A percentile compares a stretch with the other conserved stretches of the same genome.
Evolutionary conservation across 2,329 filamentous ascomycete genomes (phyloP).

Genomic region (Thelonectria discophora): DNA sequence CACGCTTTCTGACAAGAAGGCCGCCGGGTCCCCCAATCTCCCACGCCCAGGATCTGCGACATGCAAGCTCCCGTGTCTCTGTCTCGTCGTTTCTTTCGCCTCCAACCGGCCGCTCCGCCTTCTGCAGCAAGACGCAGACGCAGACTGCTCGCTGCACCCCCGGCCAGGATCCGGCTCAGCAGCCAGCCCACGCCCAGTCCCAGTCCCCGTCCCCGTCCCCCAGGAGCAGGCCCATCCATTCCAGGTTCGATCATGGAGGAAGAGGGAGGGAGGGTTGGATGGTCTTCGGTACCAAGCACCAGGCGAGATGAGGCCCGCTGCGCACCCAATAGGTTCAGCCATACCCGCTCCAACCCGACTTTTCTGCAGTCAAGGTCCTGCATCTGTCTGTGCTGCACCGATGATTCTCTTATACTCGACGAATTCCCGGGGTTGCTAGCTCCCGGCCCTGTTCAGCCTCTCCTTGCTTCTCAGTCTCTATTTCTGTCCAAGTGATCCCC

Average conservation of each 20-base stretch:
- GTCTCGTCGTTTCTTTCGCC: conserved; percentile 28
- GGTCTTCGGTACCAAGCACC: conserved; percentile 30
- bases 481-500: neutral
- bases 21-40: conserved; percentile 22
- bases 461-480: conserved; percentile 8
- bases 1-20: conserved; percentile 24
- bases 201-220: conserved; percentile 21
- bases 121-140: too few relatives aligned
- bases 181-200: conserved; percentile 26
- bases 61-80: conserved; percentile 39
- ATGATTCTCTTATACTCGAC: conserved; percentile 41
- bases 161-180: conserved; percentile 21
- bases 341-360: conserved; percentile 38
- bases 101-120: conserved; percentile 19
- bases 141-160: conserved; percentile 10
- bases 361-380: conserved; percentile 29
- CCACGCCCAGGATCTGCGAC: conserved; percentile 29
- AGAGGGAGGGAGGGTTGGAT: conserved; percentile 20
- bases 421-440: conserved; percentile 33
- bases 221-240: too few relatives aligned
- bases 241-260: conserved; percentile 7
- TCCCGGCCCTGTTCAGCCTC: conserved; percentile 35
- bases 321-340: conserved; percentile 34
- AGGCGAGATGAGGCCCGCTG: conserved; percentile 41
- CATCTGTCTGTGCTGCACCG: conserved; percentile 28